A percentile compares a stretch with the other conserved stretches of the same genome.
Conservation (phyloP, 2,329 filamentous ascomycete genomes). For the Tolypocladium cylindrosporum region DNA sequence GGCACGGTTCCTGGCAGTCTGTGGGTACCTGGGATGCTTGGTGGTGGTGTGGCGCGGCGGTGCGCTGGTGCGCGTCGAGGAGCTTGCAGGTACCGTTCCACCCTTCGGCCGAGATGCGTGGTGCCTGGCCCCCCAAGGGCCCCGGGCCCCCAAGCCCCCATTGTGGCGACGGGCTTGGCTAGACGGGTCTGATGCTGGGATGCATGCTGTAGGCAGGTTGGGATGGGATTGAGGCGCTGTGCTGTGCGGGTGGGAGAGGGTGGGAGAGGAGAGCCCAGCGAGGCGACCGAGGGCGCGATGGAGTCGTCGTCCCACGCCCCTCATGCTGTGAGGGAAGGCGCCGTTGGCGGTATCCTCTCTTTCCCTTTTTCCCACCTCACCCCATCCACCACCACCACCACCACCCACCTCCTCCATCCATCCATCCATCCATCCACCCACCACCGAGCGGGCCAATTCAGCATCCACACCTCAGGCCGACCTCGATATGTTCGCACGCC, state of each 20-base stretch:
- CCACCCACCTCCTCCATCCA: not conserved
- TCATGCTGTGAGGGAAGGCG: not conserved
- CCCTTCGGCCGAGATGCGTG: not conserved
- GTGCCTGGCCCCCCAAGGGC: not conserved
- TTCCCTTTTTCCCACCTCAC: not conserved
- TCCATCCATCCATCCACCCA: not conserved
- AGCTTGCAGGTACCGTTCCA: not conserved
- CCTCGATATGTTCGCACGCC: not conserved
- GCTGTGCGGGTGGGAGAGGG: not conserved
- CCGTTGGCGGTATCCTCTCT: not conserved
- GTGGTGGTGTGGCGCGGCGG: not conserved
- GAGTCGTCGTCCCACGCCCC: not conserved
- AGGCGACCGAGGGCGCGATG: not conserved
- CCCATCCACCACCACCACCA: not conserved
- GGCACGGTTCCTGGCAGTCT: not conserved
- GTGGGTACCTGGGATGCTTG: not conserved
- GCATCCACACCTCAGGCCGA: not conserved
- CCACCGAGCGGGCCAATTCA: not conserved
- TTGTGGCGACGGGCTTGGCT: not conserved
- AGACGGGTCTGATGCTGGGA: not conserved
- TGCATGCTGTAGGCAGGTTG: not conserved
- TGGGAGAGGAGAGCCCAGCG: not conserved
- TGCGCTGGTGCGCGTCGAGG: not conserved
- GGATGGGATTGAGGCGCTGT: not conserved
- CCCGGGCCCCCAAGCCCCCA: not conserved